phyloP scores from a whole-genome alignment of 2,329 filamentous ascomycete species.

The Ascochyta pisi region DNA sequence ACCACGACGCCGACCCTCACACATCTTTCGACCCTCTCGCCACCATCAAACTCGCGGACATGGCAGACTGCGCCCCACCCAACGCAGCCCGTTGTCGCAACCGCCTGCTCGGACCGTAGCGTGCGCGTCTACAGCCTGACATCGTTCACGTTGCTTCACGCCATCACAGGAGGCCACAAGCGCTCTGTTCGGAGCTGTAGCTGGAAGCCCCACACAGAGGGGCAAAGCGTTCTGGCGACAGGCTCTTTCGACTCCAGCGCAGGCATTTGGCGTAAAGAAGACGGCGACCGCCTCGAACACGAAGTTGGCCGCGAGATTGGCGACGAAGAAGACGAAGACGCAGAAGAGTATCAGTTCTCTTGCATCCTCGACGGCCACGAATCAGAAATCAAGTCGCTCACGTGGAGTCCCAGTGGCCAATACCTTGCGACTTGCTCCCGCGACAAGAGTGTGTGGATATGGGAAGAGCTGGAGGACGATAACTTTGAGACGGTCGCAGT shows the following conservation, averaged over 20 bases:
- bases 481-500: slow-evolving; percentile 98
- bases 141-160: slow-evolving; percentile 78
- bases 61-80: slow-evolving; percentile 90
- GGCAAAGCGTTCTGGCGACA: slow-evolving; percentile 78
- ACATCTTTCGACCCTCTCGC: slow-evolving; percentile 60
- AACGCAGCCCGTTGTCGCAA: slow-evolving; percentile 84
- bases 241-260: slow-evolving; percentile 94
- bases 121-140: slow-evolving; percentile 89
- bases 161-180: slow-evolving; percentile 85
- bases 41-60: slow-evolving; percentile 67
- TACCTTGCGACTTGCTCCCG: slow-evolving; percentile 88
- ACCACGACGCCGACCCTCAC: slow-evolving; percentile 38
- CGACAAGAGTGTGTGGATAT: slow-evolving; percentile 97
- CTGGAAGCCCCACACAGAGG: slow-evolving; percentile 78
- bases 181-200: slow-evolving; percentile 84
- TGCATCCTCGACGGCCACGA: slow-evolving; percentile 95
- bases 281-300: slow-evolving; percentile 58
- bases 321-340: slow-evolving; percentile 62
- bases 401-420: slow-evolving; percentile 75
- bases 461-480: slow-evolving; percentile 94
- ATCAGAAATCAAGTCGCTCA: slow-evolving; percentile 84
- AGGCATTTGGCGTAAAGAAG: slow-evolving; percentile 73
- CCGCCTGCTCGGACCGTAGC: slow-evolving; percentile 82
- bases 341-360: slow-evolving; percentile 90
- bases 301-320: slow-evolving; percentile 46